phyloP scores from a whole-genome alignment of 2,329 filamentous ascomycete species.

The Amauroascus verrucosus region DNA sequence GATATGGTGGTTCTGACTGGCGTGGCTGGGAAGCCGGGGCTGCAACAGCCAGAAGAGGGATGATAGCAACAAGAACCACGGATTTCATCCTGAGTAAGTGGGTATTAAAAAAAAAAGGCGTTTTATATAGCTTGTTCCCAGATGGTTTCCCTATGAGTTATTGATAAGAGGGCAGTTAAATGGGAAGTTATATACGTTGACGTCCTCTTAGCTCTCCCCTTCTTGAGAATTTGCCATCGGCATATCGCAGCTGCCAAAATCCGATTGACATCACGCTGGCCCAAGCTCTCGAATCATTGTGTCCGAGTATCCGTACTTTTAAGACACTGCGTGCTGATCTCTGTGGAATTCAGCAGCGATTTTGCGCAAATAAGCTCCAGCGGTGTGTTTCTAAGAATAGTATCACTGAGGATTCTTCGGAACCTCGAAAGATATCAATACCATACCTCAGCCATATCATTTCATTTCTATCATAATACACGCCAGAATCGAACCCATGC shows the following conservation, averaged over 20 bases:
- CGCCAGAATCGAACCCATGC: no score
- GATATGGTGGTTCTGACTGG: not conserved
- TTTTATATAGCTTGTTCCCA: no score
- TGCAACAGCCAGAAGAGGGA: slow-evolving; percentile 14
- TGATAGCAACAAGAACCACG: slow-evolving; percentile 6
- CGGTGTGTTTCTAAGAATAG: not conserved
- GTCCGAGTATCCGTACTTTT: no score
- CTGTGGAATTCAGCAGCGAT: not conserved
- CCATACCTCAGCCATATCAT: no score
- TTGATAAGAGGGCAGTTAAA: no score
- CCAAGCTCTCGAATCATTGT: not conserved
- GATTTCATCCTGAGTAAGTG: slow-evolving; percentile 4
- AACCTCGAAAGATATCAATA: no score
- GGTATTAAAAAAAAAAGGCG: not conserved
- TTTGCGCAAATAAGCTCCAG: not conserved
- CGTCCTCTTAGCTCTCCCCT: not conserved
- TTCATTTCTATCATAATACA: no score
- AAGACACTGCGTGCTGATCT: not conserved
- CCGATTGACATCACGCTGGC: not conserved
- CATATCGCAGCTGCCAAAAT: not conserved
- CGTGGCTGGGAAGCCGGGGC: not conserved
- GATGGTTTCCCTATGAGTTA: no score
- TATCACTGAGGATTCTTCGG: no score
- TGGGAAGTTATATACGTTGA: no score
- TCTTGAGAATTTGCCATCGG: not conserved